Conservation (phyloP, 2,329 filamentous ascomycete genomes). For the Fusarium veterinarium region DNA sequence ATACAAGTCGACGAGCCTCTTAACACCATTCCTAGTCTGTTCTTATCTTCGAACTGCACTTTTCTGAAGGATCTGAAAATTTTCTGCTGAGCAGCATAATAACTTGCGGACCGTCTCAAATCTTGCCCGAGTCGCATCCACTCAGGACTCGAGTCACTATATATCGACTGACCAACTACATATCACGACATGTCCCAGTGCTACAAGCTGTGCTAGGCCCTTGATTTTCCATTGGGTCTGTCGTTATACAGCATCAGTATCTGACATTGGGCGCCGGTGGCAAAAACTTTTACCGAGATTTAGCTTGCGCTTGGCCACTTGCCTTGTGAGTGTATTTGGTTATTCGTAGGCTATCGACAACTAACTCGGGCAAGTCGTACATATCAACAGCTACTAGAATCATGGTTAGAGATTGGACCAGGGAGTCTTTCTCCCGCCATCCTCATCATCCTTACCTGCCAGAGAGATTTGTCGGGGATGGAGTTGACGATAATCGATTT, state of each 20-base stretch:
- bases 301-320: not conserved
- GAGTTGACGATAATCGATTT: slow-evolving; percentile 50
- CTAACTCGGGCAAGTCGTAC: not conserved
- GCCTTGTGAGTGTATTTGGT: not conserved
- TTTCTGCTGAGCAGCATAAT: not conserved
- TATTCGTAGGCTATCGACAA: not conserved
- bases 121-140: not conserved
- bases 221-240: not conserved
- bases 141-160: not conserved
- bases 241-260: not conserved
- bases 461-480: slow-evolving; percentile 47
- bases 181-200: slow-evolving; percentile 28
- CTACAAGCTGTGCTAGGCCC: not conserved
- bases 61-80: not conserved
- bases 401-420: slow-evolving; percentile 57
- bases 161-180: not conserved
- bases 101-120: not conserved
- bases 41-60: not conserved
- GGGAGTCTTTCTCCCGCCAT: slow-evolving; percentile 55
- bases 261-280: not conserved
- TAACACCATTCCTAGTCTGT: not conserved
- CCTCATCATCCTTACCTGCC: slow-evolving; percentile 47
- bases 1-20: not conserved
- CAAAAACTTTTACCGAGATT: not conserved
- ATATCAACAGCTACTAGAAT: not conserved